phyloP scores from a whole-genome alignment of 345 rosid species.

The Mangifera indica region DNA sequence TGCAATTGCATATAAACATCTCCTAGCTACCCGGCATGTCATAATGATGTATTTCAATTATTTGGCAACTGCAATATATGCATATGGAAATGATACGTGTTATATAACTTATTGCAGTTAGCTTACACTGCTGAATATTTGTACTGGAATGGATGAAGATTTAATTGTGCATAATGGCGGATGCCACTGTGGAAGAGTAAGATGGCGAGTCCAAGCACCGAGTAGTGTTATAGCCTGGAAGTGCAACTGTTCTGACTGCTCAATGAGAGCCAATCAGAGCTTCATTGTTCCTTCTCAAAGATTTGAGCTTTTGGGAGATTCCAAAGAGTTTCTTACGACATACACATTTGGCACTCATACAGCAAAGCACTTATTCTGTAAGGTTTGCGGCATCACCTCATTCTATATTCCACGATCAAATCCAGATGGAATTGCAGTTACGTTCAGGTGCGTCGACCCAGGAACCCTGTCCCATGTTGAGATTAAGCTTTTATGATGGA shows the following conservation, averaged over 20 bases:
- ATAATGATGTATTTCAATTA: too few relatives aligned
- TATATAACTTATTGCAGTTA: too few relatives aligned
- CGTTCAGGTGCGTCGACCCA: constrained; percentile 55
- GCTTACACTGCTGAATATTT: too few relatives aligned
- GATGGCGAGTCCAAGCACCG: constrained; percentile 69
- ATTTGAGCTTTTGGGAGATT: constrained; percentile 70
- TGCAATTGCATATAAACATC: too few relatives aligned
- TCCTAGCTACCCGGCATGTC: too few relatives aligned
- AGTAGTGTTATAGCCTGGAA: constrained; percentile 57
- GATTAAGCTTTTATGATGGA: constrained; percentile 61
- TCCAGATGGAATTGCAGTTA: constrained; percentile 71
- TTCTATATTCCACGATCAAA: constrained; percentile 69
- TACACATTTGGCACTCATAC: constrained; percentile 80
- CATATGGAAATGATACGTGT: too few relatives aligned
- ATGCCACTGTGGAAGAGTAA: constrained; percentile 70
- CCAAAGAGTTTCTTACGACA: constrained; percentile 58
- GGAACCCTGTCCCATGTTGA: constrained; percentile 68
- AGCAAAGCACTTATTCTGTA: constrained; percentile 85
- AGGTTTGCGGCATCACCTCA: constrained; percentile 79
- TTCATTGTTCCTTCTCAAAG: constrained; percentile 57
- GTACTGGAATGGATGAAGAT: constrained; percentile 15
- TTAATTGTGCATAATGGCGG: constrained; percentile 57
- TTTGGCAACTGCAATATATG: too few relatives aligned
- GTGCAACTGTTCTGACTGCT: constrained; percentile 78
- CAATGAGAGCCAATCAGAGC: constrained; percentile 74